A percentile compares a stretch with the other conserved stretches of the same genome.
These are phyloP conservation scores for Parietichytrium sp. DNA, from an alignment of 108 stramenopile genomes.

Conservation along the genomic window DNA sequence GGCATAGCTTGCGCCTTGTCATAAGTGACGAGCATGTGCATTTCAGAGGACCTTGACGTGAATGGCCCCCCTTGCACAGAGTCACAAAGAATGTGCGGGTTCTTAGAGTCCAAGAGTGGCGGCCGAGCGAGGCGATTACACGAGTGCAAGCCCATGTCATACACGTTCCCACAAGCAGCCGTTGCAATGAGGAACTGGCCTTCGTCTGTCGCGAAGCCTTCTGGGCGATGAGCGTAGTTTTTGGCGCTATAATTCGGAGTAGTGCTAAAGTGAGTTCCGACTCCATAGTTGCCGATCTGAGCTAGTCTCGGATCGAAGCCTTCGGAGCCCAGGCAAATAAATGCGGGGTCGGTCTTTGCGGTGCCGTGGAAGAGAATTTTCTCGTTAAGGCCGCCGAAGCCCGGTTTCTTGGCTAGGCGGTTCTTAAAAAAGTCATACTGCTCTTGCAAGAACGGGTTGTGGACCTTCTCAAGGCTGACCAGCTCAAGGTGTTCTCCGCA, in stretches of 20 bases:
- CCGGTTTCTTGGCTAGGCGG: slow-evolving; percentile 34
- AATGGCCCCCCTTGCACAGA: slow-evolving; percentile 29
- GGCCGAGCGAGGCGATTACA: slow-evolving; percentile 13
- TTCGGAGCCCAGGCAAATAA: slow-evolving; percentile 26
- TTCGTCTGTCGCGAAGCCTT: not conserved
- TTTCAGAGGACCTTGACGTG: slow-evolving; percentile 14
- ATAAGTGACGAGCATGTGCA: slow-evolving; percentile 30
- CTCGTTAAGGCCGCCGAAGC: not conserved
- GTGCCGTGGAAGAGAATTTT: slow-evolving; percentile 3
- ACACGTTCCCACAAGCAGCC: slow-evolving; percentile 25
- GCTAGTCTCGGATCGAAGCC: slow-evolving; percentile 8
- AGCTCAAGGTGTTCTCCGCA: slow-evolving; percentile 29
- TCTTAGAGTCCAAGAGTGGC: too few species aligned
- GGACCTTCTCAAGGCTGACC: not conserved
- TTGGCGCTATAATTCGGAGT: slow-evolving; percentile 38
- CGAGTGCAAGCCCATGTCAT: not conserved
- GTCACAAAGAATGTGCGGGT: slow-evolving; percentile 21
- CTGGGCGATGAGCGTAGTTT: slow-evolving; percentile 17
- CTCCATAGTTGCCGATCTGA: slow-evolving; percentile 19
- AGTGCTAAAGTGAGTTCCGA: slow-evolving; percentile 14
- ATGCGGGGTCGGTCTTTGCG: not conserved
- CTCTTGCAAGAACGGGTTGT: slow-evolving; percentile 11
- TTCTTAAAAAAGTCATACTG: not conserved
- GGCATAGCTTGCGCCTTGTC: slow-evolving; percentile 34
- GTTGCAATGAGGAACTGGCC: not conserved